Base-by-base conservation (phyloP, 768 basidiomycete species). In the Austroboletus festivus region DNA sequence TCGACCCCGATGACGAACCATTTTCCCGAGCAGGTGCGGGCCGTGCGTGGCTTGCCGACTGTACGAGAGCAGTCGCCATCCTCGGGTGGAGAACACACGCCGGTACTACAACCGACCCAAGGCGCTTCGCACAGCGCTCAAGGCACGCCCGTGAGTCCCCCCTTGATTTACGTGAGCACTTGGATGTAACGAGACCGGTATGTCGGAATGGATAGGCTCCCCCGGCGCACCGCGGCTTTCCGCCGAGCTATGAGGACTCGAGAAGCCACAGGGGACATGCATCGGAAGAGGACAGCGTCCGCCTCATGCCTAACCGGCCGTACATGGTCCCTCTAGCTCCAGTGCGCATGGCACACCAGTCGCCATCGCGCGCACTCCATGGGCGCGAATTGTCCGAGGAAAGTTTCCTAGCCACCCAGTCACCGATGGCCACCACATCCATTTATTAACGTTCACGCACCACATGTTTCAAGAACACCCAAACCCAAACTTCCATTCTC, bases 281-380 rank as follows among this genome's bases (percentile, higher is more conserved):
- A 1, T 70, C 67, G 2, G 42, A 51, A 16, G 71, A 70, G 34
- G 61, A 55, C 37, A 11, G 60, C 12, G 37, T 49, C 15, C 54
- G 41, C 24, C 51, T 54, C 15, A 30, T 44, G 16, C 59, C 53
- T 9, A 51, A 59, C 7, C 67, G 68, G 44, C 60, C 64, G 22
- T 52, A 64, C 15, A 61, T 65, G 62, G 46, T 69, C 26, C 69
- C 73, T 53, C 75, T 73, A 4, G 61, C 62, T 2, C 54, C 71
- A 12, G 71, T 71, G 22, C 67, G 71, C 23, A 65, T 63, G 3
- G 70, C 68, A 5, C 71, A 69, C 10, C 68, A 71, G 24, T 42
- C 46, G 19, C 53, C 54, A 23, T 55, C 54, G 8, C 58, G 37
- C 19, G 20, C 22, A 11, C 46, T 52, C 22, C 62, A 67, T 28